Evolutionary conservation across 805 yeast species (phyloP).

Genomic region (Suhomyces kilbournensis): DNA sequence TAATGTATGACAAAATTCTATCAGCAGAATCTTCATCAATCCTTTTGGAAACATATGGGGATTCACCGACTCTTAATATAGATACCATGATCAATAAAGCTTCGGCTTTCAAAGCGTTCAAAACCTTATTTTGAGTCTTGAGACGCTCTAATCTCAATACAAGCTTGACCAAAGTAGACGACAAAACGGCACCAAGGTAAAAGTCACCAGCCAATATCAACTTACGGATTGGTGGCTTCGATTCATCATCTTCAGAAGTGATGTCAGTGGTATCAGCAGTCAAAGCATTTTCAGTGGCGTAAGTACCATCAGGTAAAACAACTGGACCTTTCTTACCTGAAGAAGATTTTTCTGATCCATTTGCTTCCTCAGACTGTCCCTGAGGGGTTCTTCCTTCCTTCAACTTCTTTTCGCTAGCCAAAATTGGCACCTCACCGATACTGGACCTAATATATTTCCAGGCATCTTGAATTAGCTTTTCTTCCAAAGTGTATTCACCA

Average conservation of each 20-base stretch:
- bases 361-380: constrained; percentile 31
- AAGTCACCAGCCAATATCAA: constrained; percentile 84
- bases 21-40: constrained; percentile 98
- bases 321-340: constrained; percentile 58
- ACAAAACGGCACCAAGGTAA: constrained; percentile 83
- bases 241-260: constrained; percentile 23
- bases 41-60: constrained; percentile 61
- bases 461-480: constrained; percentile 67
- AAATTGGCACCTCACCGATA: constrained; percentile 88
- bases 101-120: constrained; percentile 90
- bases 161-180: constrained; percentile 85
- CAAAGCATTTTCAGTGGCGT: constrained; percentile 89
- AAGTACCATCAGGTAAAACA: constrained; percentile 97
- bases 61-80: constrained; percentile 81
- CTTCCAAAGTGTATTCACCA: constrained; percentile 84
- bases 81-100: constrained; percentile 92
- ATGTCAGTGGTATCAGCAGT: constrained; percentile 42
- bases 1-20: constrained; percentile 83
- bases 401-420: constrained; percentile 62
- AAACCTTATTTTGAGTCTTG: constrained; percentile 49
- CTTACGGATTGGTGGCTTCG: constrained; percentile 72
- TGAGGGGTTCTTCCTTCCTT: constrained; percentile 23
- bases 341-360: constrained; percentile 1
- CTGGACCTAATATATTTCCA: constrained; percentile 85
- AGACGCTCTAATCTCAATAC: constrained; percentile 69